Evolutionary conservation across 495 filamentous ascomycete species (phyloP).

Genomic region (Staphylotrichum tortipilum): DNA sequence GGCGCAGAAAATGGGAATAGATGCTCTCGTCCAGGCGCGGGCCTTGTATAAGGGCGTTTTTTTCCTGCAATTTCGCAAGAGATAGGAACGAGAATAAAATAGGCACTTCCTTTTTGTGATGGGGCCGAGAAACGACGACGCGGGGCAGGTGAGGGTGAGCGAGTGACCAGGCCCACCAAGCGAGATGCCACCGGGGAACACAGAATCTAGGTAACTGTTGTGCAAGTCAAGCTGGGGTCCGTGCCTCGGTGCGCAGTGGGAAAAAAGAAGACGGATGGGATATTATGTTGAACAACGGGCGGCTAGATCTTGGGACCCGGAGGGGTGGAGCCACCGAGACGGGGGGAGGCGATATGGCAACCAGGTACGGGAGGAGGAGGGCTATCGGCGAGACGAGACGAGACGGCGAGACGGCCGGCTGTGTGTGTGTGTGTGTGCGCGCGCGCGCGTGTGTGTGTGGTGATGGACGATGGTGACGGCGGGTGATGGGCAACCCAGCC

Average conservation of each 20-base stretch:
- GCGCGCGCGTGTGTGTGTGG: too few species aligned
- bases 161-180: slow-evolving; percentile 21
- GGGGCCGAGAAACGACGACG: slow-evolving; percentile 14
- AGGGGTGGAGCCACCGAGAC: slow-evolving; percentile 14
- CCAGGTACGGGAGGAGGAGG: too few species aligned
- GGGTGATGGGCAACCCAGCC: too few species aligned
- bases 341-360: too few species aligned
- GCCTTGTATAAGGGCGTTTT: slow-evolving; percentile 10
- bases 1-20: slow-evolving; percentile 34
- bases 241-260: slow-evolving; percentile 25
- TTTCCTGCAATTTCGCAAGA: slow-evolving; percentile 26
- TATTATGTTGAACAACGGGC: slow-evolving; percentile 36
- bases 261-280: slow-evolving; percentile 14
- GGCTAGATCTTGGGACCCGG: slow-evolving; percentile 38
- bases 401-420: slow-evolving; percentile 11
- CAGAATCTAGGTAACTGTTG: slow-evolving; percentile 21
- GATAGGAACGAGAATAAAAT: slow-evolving; percentile 17
- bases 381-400: slow-evolving; percentile 15
- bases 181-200: slow-evolving; percentile 21
- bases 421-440: too few species aligned
- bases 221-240: slow-evolving; percentile 26
- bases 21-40: slow-evolving; percentile 42
- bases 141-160: slow-evolving; percentile 16
- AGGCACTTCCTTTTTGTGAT: slow-evolving; percentile 14
- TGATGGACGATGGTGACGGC: slow-evolving; percentile 14